Percentiles rank a stretch among this genome's conserved stretches.
These are phyloP conservation scores for Ajuga reptans DNA, from an alignment of 305 asterid genomes.

Conservation along the genomic window DNA sequence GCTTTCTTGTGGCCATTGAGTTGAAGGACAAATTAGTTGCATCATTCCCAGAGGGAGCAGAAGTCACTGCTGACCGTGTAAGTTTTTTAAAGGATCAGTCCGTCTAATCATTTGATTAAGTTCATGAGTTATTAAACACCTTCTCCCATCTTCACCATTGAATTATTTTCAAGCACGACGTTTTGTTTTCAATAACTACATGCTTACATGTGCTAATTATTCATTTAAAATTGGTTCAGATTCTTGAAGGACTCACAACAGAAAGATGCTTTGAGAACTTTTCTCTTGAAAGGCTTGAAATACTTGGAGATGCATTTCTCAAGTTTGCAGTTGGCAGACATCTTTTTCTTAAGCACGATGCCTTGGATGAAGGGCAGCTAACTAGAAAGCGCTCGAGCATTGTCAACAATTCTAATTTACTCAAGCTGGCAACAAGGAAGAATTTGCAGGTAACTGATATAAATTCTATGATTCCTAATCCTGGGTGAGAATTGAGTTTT, in stretches of 20 bases:
- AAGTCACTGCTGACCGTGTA: constrained; percentile 63
- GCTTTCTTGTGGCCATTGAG: constrained; percentile 80
- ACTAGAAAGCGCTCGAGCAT: constrained; percentile 79
- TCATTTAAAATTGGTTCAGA: constrained; percentile 42
- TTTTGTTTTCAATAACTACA: background rate
- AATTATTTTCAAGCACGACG: background rate
- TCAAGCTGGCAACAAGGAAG: constrained; percentile 51
- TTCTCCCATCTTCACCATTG: constrained; percentile 11
- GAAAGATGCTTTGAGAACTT: constrained; percentile 77
- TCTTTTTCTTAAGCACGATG: constrained; percentile 61
- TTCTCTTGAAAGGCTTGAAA: constrained; percentile 97
- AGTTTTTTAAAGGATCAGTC: constrained; percentile 22
- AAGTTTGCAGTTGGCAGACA: constrained; percentile 89
- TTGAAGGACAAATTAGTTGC: constrained; percentile 56
- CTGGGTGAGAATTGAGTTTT: background rate
- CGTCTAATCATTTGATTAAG: constrained; percentile 15
- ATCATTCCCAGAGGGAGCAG: constrained; percentile 78
- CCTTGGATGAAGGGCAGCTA: constrained; percentile 90
- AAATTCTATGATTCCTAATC: background rate
- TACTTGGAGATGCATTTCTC: constrained; percentile 97
- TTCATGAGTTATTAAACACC: background rate
- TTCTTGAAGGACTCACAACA: constrained; percentile 98
- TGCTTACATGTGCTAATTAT: constrained; percentile 15
- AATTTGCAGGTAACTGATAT: constrained; percentile 64
- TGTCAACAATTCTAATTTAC: constrained; percentile 73